Base-by-base conservation (phyloP, 192 early-diverging fungal species). In the Coemansia sp. region DNA sequence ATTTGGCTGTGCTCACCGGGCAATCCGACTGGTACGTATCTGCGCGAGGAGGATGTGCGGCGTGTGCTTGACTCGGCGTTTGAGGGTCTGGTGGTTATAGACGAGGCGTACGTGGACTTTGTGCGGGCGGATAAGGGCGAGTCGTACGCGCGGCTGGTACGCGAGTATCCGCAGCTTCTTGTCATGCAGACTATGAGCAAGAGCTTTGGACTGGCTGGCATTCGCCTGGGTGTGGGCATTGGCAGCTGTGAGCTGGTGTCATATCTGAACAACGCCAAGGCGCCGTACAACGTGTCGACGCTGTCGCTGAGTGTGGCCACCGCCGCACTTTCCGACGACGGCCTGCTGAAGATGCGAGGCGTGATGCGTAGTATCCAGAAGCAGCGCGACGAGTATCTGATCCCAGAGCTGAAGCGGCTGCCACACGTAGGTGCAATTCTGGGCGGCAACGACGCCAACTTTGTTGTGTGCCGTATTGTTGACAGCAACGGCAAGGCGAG, bases 61-160 rank as follows among this genome's bases (percentile, higher is more conserved):
- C 65, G 62, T 29, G 59, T 82, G 37, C 70, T 82, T 4, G 75
- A 76, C 23, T 73, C 70, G 9, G 74, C 45, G 43, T 94, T 84
- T 73, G 84, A 83, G 19, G 96, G 96, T 3, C 66, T 99, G n/a
- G 94, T 99, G 4, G 91, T 92, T 10, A 89, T 99, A 1, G 98
- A 99, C 83, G 98, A 99, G 75, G 98, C 98, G 3, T 98, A 99
- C 73, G 88, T 98, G 23, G 98, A 99, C 76, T 99, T 99, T 84
- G 85, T 90, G 59, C 85, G 86, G 24, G 49, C 82, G 11, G 81
- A 75, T 8, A 81, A 83, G 27, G 86, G 87, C 19, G 85, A 85
- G n/a, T 88, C 90, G 11, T 88, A 90, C 5, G 92, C 91, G 3
- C 66, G 69, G 35, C 94, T 93, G 90, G 88, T 93, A 19, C 64